Evolutionary conservation across 1,284 basidiomycete genomes (phyloP), one percentile per base, ranked within the genome.

Genomic region (Apiotrichum gamsii): DNA sequence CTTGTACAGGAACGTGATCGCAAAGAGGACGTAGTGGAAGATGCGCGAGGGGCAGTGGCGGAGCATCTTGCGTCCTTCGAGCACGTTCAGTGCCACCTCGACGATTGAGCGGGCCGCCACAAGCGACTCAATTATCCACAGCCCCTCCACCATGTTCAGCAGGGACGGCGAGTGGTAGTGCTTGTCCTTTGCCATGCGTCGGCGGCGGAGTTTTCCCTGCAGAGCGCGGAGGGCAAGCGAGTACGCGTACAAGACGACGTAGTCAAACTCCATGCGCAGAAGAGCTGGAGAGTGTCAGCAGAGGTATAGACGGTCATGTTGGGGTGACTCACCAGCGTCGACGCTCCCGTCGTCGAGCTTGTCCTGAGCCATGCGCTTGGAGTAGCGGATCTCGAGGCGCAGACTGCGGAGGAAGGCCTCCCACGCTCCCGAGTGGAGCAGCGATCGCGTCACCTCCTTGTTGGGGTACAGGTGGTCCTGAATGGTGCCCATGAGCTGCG

Each of bases 1-100:
- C 39, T 52, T 52, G 51, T 52, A 52, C 8, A 52, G 39, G 43
- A 52, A 52, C 6, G 51, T 52, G 8, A 47, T 45, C 9, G 51
- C 51, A 15, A 52, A 52, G 5, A 52, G 46, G 28, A 45, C 45
- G 32, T 49, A 52, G 28, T 52, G 51, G 32, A 49, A 49, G 20
- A 48, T 48, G 2, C 51, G 37, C 1, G 43, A 43, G 6, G 51
- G 51, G 39, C 46, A 48, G 32, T 39, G 34, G 1, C 47, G 35
- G 10, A 52, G 39, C 4, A 49, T 48, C 30, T 34, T 21, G n/a
- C 41, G 30, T 5, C 39, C 29, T 25, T 52, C 46, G 11, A 52
- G 47, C 20, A 52, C 36, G 19, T 37, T 45, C 21, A 52, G 32
- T 5, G 51, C 35, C 14, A 45, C 32, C 9, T 52, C 47, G 20